A percentile compares a stretch with the other conserved stretches of the same genome.
Evolutionary conservation across 139 green algal genomes (phyloP).

Genomic region (Tetraselmis chui): DNA sequence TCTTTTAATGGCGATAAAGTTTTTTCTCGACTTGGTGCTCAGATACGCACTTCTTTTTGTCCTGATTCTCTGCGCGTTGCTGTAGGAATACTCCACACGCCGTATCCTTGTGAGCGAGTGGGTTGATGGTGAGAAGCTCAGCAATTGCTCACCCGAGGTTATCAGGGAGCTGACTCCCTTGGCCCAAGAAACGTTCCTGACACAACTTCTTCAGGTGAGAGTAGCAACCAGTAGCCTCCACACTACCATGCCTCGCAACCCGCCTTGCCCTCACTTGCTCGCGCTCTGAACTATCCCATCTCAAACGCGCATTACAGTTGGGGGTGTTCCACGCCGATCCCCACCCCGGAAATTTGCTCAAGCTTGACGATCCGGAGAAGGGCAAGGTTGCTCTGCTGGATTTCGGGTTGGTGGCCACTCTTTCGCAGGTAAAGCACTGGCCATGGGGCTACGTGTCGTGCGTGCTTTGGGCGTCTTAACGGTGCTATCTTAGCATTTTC

Average conservation of each 20-base stretch:
- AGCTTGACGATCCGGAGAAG: neutral
- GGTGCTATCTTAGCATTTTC: no score
- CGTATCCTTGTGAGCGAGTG: slow-evolving; percentile 84
- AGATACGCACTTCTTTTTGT: no score
- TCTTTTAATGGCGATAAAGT: no score
- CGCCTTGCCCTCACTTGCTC: no score
- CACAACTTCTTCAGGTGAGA: slow-evolving; percentile 79
- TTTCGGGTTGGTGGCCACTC: slow-evolving; percentile 71
- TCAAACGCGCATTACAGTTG: no score
- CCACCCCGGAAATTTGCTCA: slow-evolving; percentile 46
- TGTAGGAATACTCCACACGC: slow-evolving; percentile 11
- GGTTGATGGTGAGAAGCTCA: slow-evolving; percentile 87
- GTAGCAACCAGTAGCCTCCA: neutral
- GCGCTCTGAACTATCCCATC: no score
- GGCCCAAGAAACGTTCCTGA: slow-evolving; percentile 86
- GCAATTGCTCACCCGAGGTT: slow-evolving; percentile 56
- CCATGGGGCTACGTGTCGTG: no score
- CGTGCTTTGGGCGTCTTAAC: no score
- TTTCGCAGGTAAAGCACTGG: neutral
- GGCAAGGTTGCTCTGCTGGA: slow-evolving; percentile 79
- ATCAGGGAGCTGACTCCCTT: slow-evolving; percentile 58
- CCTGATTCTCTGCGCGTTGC: neutral
- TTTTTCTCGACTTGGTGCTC: no score
- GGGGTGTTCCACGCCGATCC: slow-evolving; percentile 85
- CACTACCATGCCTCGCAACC: neutral